These are phyloP conservation scores for Globisporangium spinosum DNA, from an alignment of 352 stramenopile genomes.

Conservation along the genomic window DNA sequence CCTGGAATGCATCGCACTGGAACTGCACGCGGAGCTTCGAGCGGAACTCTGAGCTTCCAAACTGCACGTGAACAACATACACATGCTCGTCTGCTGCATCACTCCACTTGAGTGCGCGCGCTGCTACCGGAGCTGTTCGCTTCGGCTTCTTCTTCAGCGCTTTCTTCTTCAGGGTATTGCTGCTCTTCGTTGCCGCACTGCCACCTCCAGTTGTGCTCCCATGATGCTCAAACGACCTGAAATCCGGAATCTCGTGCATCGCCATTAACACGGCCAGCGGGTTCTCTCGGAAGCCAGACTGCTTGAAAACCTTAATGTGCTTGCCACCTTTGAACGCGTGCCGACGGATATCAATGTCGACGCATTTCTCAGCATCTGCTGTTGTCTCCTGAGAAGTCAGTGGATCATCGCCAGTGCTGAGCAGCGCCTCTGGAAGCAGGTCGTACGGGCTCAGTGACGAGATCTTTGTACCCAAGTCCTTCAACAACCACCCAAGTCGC, in stretches of 20 bases:
- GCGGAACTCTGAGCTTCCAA: conserved; percentile 16
- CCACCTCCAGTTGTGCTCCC: background rate
- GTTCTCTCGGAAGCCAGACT: conserved; percentile 43
- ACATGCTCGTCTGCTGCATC: conserved; percentile 9
- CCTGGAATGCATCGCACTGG: conserved; percentile 41
- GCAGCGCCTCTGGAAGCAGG: conserved; percentile 36
- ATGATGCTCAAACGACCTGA: background rate
- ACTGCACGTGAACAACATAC: conserved; percentile 37
- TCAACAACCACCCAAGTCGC: conserved; percentile 21
- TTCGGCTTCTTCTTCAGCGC: conserved; percentile 41
- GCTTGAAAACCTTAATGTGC: conserved; percentile 32
- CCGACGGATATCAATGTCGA: conserved; percentile 30
- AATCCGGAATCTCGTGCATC: conserved; percentile 31
- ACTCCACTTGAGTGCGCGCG: conserved; percentile 1
- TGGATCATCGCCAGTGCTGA: background rate
- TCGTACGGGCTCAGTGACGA: conserved; percentile 21
- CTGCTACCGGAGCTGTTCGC: conserved; percentile 11
- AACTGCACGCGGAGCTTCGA: conserved; percentile 48
- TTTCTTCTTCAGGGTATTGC: conserved; percentile 17
- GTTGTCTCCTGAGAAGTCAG: background rate
- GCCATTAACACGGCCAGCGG: conserved; percentile 38
- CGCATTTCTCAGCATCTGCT: conserved; percentile 4
- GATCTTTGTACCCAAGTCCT: conserved; percentile 19
- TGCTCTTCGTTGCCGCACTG: background rate
- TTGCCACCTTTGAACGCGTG: conserved; percentile 28